Evolutionary conservation across 352 stramenopile genomes (phyloP).

Genomic region (Pythium rhizo-oryzae): DNA sequence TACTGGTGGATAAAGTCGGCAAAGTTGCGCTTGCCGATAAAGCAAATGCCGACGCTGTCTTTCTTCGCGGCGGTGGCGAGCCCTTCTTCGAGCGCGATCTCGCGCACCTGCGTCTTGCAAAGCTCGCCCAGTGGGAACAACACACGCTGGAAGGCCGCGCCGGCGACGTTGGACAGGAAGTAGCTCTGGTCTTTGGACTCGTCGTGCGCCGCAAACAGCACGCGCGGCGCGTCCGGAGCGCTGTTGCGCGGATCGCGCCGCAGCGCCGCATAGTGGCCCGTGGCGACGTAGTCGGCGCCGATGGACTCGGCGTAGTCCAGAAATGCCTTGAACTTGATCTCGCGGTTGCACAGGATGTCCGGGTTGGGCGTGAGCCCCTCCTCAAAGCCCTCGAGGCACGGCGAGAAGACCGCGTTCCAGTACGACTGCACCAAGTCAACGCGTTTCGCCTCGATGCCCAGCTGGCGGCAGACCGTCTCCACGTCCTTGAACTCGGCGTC

Average conservation of each 20-base stretch:
- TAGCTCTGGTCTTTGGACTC: slow-evolving; percentile 97
- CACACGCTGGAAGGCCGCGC: slow-evolving; percentile 79
- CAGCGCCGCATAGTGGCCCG: slow-evolving; percentile 95
- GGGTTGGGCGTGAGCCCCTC: slow-evolving; percentile 91
- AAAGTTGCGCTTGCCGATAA: slow-evolving; percentile 96
- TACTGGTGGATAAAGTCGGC: slow-evolving; percentile 94
- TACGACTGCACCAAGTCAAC: slow-evolving; percentile 95
- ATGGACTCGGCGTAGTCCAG: slow-evolving; percentile 88
- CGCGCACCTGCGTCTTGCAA: slow-evolving; percentile 91
- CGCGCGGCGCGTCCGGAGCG: slow-evolving; percentile 28
- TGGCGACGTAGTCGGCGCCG: slow-evolving; percentile 93
- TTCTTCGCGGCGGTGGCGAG: slow-evolving; percentile 93
- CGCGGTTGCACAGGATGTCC: slow-evolving; percentile 96
- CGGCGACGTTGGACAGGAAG: slow-evolving; percentile 92
- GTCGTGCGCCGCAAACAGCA: slow-evolving; percentile 88
- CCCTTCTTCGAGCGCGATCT: slow-evolving; percentile 79
- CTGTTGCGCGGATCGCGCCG: slow-evolving; percentile 30
- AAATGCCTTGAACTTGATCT: slow-evolving; percentile 99
- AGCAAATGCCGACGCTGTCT: slow-evolving; percentile 98
- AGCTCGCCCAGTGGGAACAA: slow-evolving; percentile 96
- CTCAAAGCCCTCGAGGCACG: slow-evolving; percentile 92
- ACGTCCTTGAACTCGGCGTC: slow-evolving; percentile 95
- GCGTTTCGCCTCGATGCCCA: slow-evolving; percentile 90
- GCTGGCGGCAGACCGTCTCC: slow-evolving; percentile 88
- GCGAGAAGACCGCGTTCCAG: slow-evolving; percentile 97